Percentiles rank a stretch among this genome's conserved stretches.
Evolutionary conservation across 2,329 filamentous ascomycete genomes (phyloP).

Genomic region (Fusarium bactridioides): DNA sequence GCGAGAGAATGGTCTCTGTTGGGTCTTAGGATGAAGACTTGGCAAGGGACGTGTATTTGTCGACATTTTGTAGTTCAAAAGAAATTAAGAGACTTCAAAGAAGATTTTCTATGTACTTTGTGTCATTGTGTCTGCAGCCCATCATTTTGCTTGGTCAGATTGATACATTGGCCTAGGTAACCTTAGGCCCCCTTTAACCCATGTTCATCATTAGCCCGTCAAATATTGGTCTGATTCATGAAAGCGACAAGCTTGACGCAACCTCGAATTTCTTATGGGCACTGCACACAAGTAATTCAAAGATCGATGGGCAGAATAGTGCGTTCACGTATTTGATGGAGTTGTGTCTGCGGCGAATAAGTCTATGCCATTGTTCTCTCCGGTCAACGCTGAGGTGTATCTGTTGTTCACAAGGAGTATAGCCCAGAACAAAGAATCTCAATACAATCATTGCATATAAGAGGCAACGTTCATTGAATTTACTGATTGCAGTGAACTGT

Average conservation of each 20-base stretch:
- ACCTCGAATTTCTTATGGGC: neutral
- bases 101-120: neutral
- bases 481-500: too few relatives aligned
- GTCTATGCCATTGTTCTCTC: neutral
- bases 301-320: neutral
- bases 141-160: neutral
- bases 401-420: neutral
- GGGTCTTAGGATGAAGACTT: constrained; percentile 13
- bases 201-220: neutral
- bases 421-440: neutral
- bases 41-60: constrained; percentile 34
- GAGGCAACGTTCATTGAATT: neutral
- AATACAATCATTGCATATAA: neutral
- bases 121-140: too few relatives aligned
- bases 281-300: neutral
- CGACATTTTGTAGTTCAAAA: constrained; percentile 33
- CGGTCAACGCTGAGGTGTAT: neutral
- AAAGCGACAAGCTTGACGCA: neutral
- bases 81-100: constrained; percentile 32
- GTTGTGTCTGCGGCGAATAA: neutral
- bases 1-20: constrained; percentile 25
- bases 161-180: neutral
- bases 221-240: neutral
- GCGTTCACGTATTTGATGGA: neutral
- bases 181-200: neutral